These are phyloP conservation scores for Mercurialis annua DNA, from an alignment of 345 rosid genomes.

Conservation along the genomic window DNA sequence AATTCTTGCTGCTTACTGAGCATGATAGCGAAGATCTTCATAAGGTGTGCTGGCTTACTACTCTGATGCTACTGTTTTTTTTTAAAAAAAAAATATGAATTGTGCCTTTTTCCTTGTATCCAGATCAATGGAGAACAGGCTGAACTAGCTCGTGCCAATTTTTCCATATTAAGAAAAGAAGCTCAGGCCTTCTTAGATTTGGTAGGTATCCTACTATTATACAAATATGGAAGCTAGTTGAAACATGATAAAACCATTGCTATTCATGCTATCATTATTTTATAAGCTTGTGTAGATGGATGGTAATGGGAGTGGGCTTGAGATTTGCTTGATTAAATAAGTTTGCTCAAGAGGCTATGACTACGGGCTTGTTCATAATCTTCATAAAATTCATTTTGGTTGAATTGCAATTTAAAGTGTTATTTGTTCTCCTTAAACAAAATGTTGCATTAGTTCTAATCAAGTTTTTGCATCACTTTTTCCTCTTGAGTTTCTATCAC, in stretches of 20 bases:
- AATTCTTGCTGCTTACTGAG: slow-evolving; percentile 67
- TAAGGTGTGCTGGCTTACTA: slow-evolving; percentile 40
- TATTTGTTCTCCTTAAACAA: background rate
- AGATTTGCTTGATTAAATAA: background rate
- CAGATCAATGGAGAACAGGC: slow-evolving; percentile 89
- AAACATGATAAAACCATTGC: background rate
- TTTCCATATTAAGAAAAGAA: slow-evolving; percentile 76
- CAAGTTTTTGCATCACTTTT: background rate
- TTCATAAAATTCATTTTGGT: background rate
- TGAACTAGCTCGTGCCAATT: slow-evolving; percentile 77
- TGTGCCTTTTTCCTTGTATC: slow-evolving; percentile 20
- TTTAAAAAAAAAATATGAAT: background rate
- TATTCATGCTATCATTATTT: background rate
- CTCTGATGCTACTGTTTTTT: background rate
- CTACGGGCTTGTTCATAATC: background rate
- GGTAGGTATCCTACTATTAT: slow-evolving; percentile 38
- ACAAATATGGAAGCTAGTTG: slow-evolving; percentile 4
- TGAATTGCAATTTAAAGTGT: background rate
- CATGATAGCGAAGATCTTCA: slow-evolving; percentile 86
- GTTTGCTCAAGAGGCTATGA: background rate
- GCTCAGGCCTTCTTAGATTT: slow-evolving; percentile 83
- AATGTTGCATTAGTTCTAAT: background rate
- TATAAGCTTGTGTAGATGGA: background rate
- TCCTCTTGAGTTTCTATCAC: background rate
- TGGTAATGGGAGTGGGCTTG: background rate